These are phyloP conservation scores for Wickerhamomyces rabaulensis DNA, from an alignment of 805 yeast genomes.

Conservation along the genomic window DNA sequence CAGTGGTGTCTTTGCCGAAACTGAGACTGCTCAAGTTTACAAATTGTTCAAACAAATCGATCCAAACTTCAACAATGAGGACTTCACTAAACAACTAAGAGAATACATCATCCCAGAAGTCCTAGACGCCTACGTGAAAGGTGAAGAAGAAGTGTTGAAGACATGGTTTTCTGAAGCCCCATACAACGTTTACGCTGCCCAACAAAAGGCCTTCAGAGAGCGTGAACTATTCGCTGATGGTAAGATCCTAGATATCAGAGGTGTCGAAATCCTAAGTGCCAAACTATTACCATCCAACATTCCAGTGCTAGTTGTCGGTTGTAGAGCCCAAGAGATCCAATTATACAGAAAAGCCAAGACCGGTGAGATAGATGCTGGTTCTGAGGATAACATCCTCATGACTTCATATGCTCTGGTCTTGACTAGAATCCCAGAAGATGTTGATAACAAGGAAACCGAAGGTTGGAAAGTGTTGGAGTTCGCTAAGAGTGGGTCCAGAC, in stretches of 20 bases:
- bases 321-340: constrained; percentile 95
- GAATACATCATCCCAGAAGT: constrained; percentile 93
- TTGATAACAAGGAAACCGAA: constrained; percentile 85
- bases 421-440: constrained; percentile 88
- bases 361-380: constrained; percentile 93
- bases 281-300: constrained; percentile 83
- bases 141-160: constrained; percentile 78
- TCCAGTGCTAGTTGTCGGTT: constrained; percentile 89
- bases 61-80: constrained; percentile 76
- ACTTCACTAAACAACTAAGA: constrained; percentile 76
- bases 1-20: constrained; percentile 81
- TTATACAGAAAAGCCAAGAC: constrained; percentile 84
- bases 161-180: constrained; percentile 97
- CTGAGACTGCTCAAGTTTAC: constrained; percentile 92
- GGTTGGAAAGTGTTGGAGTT: constrained; percentile 97
- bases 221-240: constrained; percentile 92
- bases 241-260: constrained; percentile 86
- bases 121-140: constrained; percentile 89
- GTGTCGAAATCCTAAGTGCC: constrained; percentile 86
- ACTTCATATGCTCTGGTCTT: constrained; percentile 95
- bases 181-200: constrained; percentile 87
- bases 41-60: constrained; percentile 84
- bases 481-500: constrained; percentile 89
- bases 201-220: constrained; percentile 86
- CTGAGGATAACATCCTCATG: constrained; percentile 86